phyloP scores from a whole-genome alignment of 805 yeast genomes.

The Schwanniomyces pseudopolymorphus region DNA sequence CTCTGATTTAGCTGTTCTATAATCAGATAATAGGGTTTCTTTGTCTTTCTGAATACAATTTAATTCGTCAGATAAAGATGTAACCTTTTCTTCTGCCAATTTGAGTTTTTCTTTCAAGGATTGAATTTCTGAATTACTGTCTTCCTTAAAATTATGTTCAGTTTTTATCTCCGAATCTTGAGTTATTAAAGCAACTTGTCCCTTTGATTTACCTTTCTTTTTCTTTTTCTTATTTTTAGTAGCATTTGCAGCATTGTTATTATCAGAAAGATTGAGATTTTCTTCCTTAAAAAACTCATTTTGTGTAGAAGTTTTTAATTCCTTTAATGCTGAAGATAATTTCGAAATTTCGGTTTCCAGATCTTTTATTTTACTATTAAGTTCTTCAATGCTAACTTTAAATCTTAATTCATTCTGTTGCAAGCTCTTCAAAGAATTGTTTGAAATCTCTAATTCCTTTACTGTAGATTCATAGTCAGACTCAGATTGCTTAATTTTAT shows the following conservation, averaged over 20 bases:
- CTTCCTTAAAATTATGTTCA: no score
- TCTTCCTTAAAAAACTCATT: constrained; percentile 6
- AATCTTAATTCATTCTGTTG: constrained; percentile 6
- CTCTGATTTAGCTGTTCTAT: constrained; percentile 21
- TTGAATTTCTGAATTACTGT: constrained; percentile 3
- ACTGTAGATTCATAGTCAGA: neutral
- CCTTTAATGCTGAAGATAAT: neutral
- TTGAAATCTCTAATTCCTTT: neutral
- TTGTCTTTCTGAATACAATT: constrained; percentile 14
- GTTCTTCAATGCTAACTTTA: constrained; percentile 4
- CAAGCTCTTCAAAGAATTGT: neutral
- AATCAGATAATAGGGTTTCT: constrained; percentile 12
- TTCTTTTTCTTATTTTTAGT: constrained; percentile 15
- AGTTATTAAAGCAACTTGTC: neutral
- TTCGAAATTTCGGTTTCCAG: neutral
- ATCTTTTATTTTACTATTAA: constrained; percentile 4
- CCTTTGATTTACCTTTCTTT: constrained; percentile 25
- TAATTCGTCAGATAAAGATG: constrained; percentile 5
- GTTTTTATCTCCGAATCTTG: neutral
- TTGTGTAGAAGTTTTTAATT: constrained; percentile 7
- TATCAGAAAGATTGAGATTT: neutral
- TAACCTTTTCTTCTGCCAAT: neutral
- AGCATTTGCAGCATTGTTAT: constrained; percentile 2
- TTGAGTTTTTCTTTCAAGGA: constrained; percentile 1
- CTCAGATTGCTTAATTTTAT: neutral